phyloP scores from a whole-genome alignment of 768 basidiomycete species.

The Lentinus tigrinus region DNA sequence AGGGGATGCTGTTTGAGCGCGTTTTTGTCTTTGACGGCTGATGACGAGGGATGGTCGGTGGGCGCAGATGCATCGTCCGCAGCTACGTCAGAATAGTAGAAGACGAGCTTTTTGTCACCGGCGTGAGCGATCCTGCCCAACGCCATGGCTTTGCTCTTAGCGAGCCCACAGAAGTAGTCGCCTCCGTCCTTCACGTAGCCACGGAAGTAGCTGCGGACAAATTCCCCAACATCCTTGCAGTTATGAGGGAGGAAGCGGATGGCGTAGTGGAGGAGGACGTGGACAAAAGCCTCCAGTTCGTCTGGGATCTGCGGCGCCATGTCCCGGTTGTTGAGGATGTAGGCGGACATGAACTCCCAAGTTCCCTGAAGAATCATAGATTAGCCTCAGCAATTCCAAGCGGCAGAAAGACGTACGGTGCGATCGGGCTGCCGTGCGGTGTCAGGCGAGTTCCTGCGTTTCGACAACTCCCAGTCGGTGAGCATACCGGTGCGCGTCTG shows the following conservation, averaged over 20 bases:
- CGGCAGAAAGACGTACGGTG: not conserved
- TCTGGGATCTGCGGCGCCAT: not conserved
- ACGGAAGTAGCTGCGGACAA: slow-evolving; percentile 4
- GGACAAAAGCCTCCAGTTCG: slow-evolving; percentile 8
- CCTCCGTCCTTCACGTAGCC: not conserved
- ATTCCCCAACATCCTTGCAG: not conserved
- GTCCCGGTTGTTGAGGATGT: not conserved
- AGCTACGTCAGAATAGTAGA: not conserved
- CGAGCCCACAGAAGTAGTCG: not conserved
- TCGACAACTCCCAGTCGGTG: slow-evolving; percentile 10
- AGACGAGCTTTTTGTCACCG: not conserved
- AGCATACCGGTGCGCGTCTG: not conserved
- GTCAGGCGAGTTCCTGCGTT: not conserved
- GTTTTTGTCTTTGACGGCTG: not conserved
- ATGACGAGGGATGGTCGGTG: not conserved
- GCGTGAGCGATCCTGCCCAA: not conserved
- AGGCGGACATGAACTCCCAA: slow-evolving; percentile 9
- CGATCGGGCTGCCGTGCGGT: not conserved
- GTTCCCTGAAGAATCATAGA: slow-evolving; percentile 1
- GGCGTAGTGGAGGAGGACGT: slow-evolving; percentile 3
- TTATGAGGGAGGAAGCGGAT: slow-evolving; percentile 5
- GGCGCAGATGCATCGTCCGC: not conserved
- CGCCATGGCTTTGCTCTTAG: not conserved
- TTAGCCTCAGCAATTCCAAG: not conserved
- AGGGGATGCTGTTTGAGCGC: not conserved